Base-by-base conservation (phyloP, 768 basidiomycete genomes). In the Lentinula raphanica region DNA sequence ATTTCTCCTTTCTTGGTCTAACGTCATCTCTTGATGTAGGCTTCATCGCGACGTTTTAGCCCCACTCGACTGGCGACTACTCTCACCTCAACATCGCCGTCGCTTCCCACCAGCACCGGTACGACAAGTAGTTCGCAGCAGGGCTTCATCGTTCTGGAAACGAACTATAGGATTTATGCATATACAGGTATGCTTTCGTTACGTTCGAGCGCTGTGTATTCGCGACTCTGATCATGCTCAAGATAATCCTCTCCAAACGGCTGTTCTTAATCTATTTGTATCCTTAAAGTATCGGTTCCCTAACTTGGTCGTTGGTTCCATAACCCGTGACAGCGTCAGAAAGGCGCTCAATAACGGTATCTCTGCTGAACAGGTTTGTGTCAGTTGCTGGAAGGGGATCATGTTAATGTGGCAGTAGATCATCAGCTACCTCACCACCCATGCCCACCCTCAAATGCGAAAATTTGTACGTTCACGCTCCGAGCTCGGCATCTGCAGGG, bases 381-480 rank as follows among this genome's bases (percentile, higher is more conserved):
- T 12, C 28, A 5, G n/a, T 29, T 64, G 49, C 59, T 61, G 53
- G 42, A 62, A 62, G 54, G 59, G 59, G 58, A 25, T 48, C 35
- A 60, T 58, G 59, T 60, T 36, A 45, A 65, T 49, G 35, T 61
- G 46, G 48, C 56, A 54, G 45, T 66, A 98, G 94, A 97, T 98
- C 69, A 95, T 99, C 69, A 89, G 88, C 69, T 98, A 98, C 72
- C 80, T 99, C 40, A 84, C 87, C 25, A 88, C 90, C 45, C 94
- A 98, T 73, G 97, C 96, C 1, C 97, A 98, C 71, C 92, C 94
- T 27, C 96, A 98, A 73, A 98, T 99, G 97, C 85, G 90, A 69
- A 92, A 88, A 72, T 93, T 94, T 69, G 93, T 94, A 67, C 64
- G 80, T n/a, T n/a, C n/a, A n/a, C n/a, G n/a, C n/a, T n/a, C n/a